Percentiles rank a stretch among this genome's conserved stretches.
Evolutionary conservation across 2,329 filamentous ascomycete genomes (phyloP).

Genomic region (Corinectria fuckeliana): DNA sequence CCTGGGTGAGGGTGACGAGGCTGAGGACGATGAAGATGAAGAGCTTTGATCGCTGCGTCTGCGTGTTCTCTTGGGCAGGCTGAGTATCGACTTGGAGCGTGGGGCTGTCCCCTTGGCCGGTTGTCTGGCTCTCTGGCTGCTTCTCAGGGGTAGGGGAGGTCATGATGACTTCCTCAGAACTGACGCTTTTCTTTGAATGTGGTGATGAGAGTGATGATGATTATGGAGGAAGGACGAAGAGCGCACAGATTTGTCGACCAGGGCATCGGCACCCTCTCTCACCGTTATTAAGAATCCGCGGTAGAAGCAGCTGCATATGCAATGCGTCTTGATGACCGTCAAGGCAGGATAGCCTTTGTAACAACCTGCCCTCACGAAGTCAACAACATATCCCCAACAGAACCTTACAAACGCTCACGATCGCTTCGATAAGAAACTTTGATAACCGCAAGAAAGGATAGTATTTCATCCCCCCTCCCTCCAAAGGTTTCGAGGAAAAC

Average conservation of each 20-base stretch:
- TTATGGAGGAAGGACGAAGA: neutral
- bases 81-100: neutral
- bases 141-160: neutral
- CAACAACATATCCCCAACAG: neutral
- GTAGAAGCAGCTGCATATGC: neutral
- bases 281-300: neutral
- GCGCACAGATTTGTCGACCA: too few species aligned
- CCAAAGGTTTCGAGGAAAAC: too few species aligned
- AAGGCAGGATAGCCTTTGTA: neutral
- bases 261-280: neutral
- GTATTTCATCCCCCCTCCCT: neutral
- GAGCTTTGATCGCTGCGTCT: slow-evolving; percentile 11
- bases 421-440: neutral
- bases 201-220: neutral
- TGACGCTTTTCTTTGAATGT: neutral
- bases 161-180: neutral
- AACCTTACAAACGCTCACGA: neutral
- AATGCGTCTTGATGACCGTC: neutral
- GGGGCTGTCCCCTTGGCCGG: neutral
- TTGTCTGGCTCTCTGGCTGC: neutral
- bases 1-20: slow-evolving; percentile 29
- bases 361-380: neutral
- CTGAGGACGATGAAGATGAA: slow-evolving; percentile 32
- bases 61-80: neutral
- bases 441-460: neutral